Evolutionary conservation across 2,329 filamentous ascomycete species (phyloP), one percentile per base, ranked within the genome.

Genomic region (Davidsoniella eucalypti): DNA sequence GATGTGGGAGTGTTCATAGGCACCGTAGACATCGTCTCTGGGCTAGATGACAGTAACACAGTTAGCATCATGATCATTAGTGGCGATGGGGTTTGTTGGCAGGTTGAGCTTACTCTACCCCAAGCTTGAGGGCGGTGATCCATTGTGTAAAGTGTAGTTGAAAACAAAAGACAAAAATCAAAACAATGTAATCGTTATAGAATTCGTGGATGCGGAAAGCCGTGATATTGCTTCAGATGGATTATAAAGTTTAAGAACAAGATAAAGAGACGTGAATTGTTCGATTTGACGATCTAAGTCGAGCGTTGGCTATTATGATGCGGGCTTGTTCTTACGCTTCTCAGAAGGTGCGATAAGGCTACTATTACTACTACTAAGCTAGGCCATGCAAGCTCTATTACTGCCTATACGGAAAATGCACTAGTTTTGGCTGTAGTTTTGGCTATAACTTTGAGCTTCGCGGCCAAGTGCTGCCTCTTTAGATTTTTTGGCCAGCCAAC

Each of bases 11-110:
- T 74, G 71, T 69, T 96, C 86, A 68, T 98, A 98, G 61, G 83
- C 73, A 60, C 92, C 92, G 69, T 96, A 98, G 62, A 96, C 75
- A 67, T 98, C 92, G 68, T 98, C 86, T 75, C 92, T 83, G 63
- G 92, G 92, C 92, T 98, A 61, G 55, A 43, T 50, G 41, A 29
- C 29, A 52, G 48, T 8, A 18, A 29, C 14, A 26, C 33, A 14
- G 50, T 58, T 54, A 60, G 54, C 48, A 33, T 49, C 14, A 37
- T 25, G 25, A 18, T 21, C 39, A 47, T 9, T 23, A 37, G 49
- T 23, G 4, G 36, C 41, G 5, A 37, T 25, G 43, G 10, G n/a
- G 14, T 17, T 42, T 25, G 29, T 21, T 37, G 10, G 18, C 37
- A 48, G 54, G 65, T 50, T 37, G 47, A 55, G 69, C 78, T 63